Conservation (phyloP, 73 alveolate species). For the Symbiodinium pilosum region DNA sequence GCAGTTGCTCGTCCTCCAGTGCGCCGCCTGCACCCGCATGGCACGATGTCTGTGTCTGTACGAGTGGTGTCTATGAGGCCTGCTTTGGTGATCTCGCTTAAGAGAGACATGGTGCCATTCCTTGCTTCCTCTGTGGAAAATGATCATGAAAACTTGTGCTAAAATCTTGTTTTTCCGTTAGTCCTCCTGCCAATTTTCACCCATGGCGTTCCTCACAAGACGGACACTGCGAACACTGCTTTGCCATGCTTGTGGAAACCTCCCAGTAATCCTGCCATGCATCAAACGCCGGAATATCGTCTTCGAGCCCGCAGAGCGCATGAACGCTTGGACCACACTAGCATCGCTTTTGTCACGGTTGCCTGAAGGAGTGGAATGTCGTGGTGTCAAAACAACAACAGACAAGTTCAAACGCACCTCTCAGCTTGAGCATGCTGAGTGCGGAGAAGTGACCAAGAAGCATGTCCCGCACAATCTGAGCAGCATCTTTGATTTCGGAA, state of each 20-base stretch:
- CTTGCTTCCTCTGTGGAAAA: slow-evolving; percentile 39
- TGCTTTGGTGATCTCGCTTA: slow-evolving; percentile 78
- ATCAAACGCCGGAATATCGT: slow-evolving; percentile 71
- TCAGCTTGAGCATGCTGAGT: no score
- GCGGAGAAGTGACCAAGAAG: not conserved
- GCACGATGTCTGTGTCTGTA: not conserved
- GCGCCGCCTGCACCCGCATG: not conserved
- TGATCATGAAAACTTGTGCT: no score
- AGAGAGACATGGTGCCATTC: slow-evolving; percentile 60
- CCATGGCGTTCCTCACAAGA: slow-evolving; percentile 71
- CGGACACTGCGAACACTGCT: not conserved
- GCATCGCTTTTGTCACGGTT: not conserved
- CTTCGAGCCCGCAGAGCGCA: slow-evolving; percentile 62
- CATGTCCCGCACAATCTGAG: slow-evolving; percentile 4
- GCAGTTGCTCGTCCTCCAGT: slow-evolving; percentile 37
- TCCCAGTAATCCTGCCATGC: not conserved
- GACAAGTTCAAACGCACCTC: no score
- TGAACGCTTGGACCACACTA: slow-evolving; percentile 9
- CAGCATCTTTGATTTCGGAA: slow-evolving; percentile 13
- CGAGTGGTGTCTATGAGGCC: not conserved
- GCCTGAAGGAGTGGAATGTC: no score
- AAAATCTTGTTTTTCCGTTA: no score
- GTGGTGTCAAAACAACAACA: no score
- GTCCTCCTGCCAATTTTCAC: slow-evolving; percentile 77
- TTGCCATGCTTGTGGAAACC: not conserved